Percentiles rank a stretch among this genome's conserved stretches.
phyloP scores from a whole-genome alignment of 352 stramenopile genomes.

The Phytophthora citrophthora region DNA sequence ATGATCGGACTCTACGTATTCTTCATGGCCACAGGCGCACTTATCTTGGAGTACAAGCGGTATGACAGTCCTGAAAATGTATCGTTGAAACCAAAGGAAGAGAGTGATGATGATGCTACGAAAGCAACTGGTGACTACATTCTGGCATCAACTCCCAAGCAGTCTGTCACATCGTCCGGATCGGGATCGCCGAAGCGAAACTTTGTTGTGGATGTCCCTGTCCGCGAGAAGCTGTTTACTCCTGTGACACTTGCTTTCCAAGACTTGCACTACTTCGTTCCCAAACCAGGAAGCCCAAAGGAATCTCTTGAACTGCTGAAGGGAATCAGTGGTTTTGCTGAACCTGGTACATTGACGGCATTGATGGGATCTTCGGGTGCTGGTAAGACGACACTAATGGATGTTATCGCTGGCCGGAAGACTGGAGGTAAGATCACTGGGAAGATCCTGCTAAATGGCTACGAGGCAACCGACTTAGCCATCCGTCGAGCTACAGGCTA shows the following conservation, averaged over 20 bases:
- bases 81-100: slow-evolving; percentile 12
- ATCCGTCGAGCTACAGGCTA: slow-evolving; percentile 53
- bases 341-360: slow-evolving; percentile 73
- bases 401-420: slow-evolving; percentile 20
- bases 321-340: slow-evolving; percentile 46
- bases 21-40: slow-evolving; percentile 26
- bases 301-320: slow-evolving; percentile 56
- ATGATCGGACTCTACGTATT: slow-evolving; percentile 26
- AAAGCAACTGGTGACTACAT: slow-evolving; percentile 16
- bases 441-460: slow-evolving; percentile 55
- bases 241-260: slow-evolving; percentile 41
- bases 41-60: slow-evolving; percentile 45
- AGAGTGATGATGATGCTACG: neutral
- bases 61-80: slow-evolving; percentile 34
- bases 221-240: slow-evolving; percentile 22
- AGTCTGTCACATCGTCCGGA: slow-evolving; percentile 10
- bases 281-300: slow-evolving; percentile 33
- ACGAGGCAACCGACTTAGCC: slow-evolving; percentile 43
- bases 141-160: slow-evolving; percentile 21
- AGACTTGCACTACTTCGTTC: slow-evolving; percentile 44
- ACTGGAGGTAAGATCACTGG: slow-evolving; percentile 66
- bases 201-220: slow-evolving; percentile 13
- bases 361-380: slow-evolving; percentile 82
- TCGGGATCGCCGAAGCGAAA: neutral
- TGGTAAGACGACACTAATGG: slow-evolving; percentile 17